A percentile compares a stretch with the other conserved stretches of the same genome.
Conservation (phyloP, 2,329 filamentous ascomycete genomes). For the Ophiosphaerella korrae region DNA sequence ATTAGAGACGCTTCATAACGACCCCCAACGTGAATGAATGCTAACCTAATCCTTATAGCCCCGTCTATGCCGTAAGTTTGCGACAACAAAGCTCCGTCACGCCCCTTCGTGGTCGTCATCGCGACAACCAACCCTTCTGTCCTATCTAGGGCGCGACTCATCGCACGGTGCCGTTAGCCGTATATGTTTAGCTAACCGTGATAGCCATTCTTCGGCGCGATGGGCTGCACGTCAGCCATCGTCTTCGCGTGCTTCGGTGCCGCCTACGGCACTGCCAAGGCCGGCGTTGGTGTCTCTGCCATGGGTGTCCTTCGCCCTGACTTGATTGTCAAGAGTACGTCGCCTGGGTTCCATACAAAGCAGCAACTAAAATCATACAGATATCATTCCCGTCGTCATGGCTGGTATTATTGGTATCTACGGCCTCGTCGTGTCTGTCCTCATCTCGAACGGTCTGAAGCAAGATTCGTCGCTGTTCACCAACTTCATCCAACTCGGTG, state of each 20-base stretch:
- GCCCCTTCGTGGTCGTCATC: slow-evolving; percentile 28
- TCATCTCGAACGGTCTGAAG: slow-evolving; percentile 59
- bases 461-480: slow-evolving; percentile 56
- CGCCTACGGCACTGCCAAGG: slow-evolving; percentile 98
- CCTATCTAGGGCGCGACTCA: slow-evolving; percentile 3
- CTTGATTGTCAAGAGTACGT: slow-evolving; percentile 98
- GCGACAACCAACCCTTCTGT: slow-evolving; percentile 16
- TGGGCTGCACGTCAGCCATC: slow-evolving; percentile 94
- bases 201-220: slow-evolving; percentile 92
- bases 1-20: slow-evolving; percentile 8
- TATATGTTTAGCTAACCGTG: slow-evolving; percentile 26
- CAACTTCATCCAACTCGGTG: slow-evolving; percentile 60
- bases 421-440: slow-evolving; percentile 59
- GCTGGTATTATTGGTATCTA: slow-evolving; percentile 99
- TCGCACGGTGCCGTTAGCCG: too few relatives aligned
- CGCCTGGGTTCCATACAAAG: not conserved
- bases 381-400: slow-evolving; percentile 99
- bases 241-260: slow-evolving; percentile 97
- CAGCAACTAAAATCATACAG: slow-evolving; percentile 55
- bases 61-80: slow-evolving; percentile 96
- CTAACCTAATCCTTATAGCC: slow-evolving; percentile 62
- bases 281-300: slow-evolving; percentile 95
- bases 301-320: slow-evolving; percentile 99
- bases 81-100: slow-evolving; percentile 22
- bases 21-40: slow-evolving; percentile 19